Percentiles rank a stretch among this genome's conserved stretches.
Conservation (phyloP, 352 stramenopile genomes). For the Achlya hypogyna region DNA sequence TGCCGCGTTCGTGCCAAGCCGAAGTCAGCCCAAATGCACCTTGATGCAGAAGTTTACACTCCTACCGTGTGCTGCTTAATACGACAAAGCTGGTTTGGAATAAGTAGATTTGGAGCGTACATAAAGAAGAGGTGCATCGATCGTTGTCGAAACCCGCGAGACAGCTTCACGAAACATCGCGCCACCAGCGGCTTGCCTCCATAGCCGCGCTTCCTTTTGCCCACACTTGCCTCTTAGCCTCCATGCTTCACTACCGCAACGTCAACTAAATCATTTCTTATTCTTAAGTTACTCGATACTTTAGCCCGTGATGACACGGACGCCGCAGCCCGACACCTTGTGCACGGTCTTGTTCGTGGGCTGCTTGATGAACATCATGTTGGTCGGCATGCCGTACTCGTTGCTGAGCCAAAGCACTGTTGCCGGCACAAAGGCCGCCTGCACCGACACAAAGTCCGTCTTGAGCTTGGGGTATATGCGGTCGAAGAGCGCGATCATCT, state of each 20-base stretch:
- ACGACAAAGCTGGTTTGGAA: too few species aligned
- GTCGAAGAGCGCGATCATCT: slow-evolving; percentile 72
- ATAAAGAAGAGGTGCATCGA: too few species aligned
- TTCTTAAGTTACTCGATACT: background rate
- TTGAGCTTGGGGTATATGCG: slow-evolving; percentile 89
- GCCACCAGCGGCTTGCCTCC: too few species aligned
- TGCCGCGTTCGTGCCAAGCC: too few species aligned
- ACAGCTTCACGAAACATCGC: too few species aligned
- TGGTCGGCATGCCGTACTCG: slow-evolving; percentile 65
- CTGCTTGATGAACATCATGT: slow-evolving; percentile 93
- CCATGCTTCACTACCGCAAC: background rate
- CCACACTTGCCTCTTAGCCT: background rate
- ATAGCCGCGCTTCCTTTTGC: too few species aligned
- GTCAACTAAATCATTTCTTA: background rate
- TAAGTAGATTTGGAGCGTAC: too few species aligned
- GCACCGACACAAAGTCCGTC: slow-evolving; percentile 56
- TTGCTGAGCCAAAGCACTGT: slow-evolving; percentile 78
- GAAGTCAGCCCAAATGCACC: too few species aligned
- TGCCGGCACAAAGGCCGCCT: slow-evolving; percentile 52
- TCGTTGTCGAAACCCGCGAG: too few species aligned
- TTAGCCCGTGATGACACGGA: slow-evolving; percentile 82
- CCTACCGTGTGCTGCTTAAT: too few species aligned
- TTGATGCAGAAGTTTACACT: too few species aligned
- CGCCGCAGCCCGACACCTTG: slow-evolving; percentile 73
- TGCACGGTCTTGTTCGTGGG: slow-evolving; percentile 83